Base-by-base conservation (phyloP, 1,139 yeast species). In the Kodamaea suecica region DNA sequence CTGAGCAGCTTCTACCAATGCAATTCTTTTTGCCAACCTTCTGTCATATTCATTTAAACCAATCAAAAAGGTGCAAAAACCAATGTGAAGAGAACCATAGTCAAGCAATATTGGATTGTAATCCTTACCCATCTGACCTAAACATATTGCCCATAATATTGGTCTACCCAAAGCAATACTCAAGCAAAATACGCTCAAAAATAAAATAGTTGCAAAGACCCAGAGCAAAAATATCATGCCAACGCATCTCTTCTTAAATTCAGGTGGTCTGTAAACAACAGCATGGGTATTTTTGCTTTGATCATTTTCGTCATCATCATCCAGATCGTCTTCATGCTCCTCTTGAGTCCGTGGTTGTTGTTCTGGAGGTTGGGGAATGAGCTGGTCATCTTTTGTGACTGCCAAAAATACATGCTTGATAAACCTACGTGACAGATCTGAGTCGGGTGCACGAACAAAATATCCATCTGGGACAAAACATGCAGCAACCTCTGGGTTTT, bases 181-280 rank as follows among this genome's bases (percentile, higher is more conserved):
- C 1, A 47, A 28, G 5, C 73, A 30, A 0, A 60, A 43, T 0
- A 66, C 39, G 4, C 58, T 48, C 19, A 72, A 44, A 4, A 76
- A 63, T 19, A 83, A 56, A 1, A 78, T 35, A 1, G 79, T 71
- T 0, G 95, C 80, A 54, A 80, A 82, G 2, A 75, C 50, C 95
- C 97, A 88, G 20, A 88, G 64, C 55, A 75, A 60, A 1, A 66
- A 53, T 30, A 88, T 64, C 32, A 92, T 61, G 0, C 58, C 60
- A 27, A 73, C 65, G 31, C 88, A 70, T 35, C 96, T 70, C 10
- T 55, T 31, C 35, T 78, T 71, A 57, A 92, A 86, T 39, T 71
- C 49, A 2, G 95, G 95, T 3, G 98, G 98, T 35, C 88, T 70
- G 59, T 90, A 92, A 2, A 90, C 97, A 21, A 90, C 75, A 1